Evolutionary conservation across 148 eudicot genomes (phyloP), one percentile per base, ranked within the genome.

Genomic region (Chenopodium album): DNA sequence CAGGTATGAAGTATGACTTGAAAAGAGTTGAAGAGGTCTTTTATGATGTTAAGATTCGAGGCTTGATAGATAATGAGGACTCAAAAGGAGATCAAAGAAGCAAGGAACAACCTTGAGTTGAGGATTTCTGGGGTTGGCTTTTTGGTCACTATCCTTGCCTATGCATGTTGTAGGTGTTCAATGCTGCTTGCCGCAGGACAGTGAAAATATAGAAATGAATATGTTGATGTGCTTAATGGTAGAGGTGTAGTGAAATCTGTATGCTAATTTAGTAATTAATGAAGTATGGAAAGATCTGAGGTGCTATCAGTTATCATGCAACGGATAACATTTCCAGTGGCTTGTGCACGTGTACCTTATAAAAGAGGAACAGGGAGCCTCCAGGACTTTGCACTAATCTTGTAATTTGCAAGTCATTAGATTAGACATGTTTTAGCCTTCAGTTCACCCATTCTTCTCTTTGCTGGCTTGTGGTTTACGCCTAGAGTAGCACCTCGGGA

Each of bases 1-100:
- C 89, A 95, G 98, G 98, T 77, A 95, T 93, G 99, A 94, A 95
- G 74, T 95, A 94, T 83, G 99, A 95, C 80, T 88, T 94, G 76
- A 89, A 93, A 87, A 91, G 87, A 85, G 99, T 95, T 32, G 98
- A 95, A 86, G 99, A 95, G 87, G 99, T 95, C 65, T 88, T 79
- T 83, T 95, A 95, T 62, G 99, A 92, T 85, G 99, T 95, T 67
- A 95, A 95, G 91, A 95, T 95, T 80, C 90, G 99, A 54, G 99
- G 99, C 26, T 84, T 95, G 86, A 85, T 89, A 11, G 83, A 87
- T 2, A 88, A 84, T 50, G 93, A 80, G 0, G 87, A 87, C 41
- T 63, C 89, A 34, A 78, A 44, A 41, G 91, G 80, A 52, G 88
- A 87, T 17, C 86, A 89, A 89, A 85, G 84, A 85, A 74, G 20